phyloP scores from a whole-genome alignment of 768 basidiomycete genomes.

The Hydnomerulius pinastri region DNA sequence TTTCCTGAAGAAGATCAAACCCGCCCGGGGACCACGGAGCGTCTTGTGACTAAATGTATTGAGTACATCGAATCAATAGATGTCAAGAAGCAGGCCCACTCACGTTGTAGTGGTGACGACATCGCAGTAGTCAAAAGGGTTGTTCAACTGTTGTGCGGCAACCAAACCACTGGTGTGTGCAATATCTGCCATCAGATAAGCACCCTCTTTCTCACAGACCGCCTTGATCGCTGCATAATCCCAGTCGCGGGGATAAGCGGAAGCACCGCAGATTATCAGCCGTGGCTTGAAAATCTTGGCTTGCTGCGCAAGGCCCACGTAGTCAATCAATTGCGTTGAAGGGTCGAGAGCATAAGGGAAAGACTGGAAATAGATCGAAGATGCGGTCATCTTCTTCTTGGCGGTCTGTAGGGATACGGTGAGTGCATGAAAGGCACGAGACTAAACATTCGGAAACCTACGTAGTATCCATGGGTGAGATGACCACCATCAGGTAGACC shows the following conservation, averaged over 20 bases:
- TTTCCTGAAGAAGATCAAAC: conserved; percentile 97
- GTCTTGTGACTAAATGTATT: conserved; percentile 80
- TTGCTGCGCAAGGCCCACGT: conserved; percentile 74
- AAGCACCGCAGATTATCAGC: conserved; percentile 95
- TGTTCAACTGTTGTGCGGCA: conserved; percentile 86
- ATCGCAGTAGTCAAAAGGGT: conserved; percentile 95
- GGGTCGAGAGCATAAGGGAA: conserved; percentile 89
- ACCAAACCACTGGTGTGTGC: conserved; percentile 96
- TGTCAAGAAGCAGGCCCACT: conserved; percentile 27
- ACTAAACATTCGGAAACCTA: conserved; percentile 37
- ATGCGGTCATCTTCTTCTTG: conserved; percentile 99
- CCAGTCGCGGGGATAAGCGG: conserved; percentile 98
- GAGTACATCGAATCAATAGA: background rate
- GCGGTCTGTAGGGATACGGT: conserved; percentile 60
- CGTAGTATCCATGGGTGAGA: conserved; percentile 96
- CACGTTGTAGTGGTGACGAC: conserved; percentile 97
- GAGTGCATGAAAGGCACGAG: background rate
- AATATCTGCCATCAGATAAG: conserved; percentile 94
- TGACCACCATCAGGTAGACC: conserved; percentile 98
- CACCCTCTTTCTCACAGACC: conserved; percentile 84
- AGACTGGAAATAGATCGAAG: conserved; percentile 99
- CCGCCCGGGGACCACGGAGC: conserved; percentile 95
- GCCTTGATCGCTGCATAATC: conserved; percentile 85
- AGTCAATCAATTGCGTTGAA: conserved; percentile 87
- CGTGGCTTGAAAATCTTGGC: conserved; percentile 95